Evolutionary conservation across 306 rosid genomes (phyloP).

Genomic region (Chamaecrista fasciculata): DNA sequence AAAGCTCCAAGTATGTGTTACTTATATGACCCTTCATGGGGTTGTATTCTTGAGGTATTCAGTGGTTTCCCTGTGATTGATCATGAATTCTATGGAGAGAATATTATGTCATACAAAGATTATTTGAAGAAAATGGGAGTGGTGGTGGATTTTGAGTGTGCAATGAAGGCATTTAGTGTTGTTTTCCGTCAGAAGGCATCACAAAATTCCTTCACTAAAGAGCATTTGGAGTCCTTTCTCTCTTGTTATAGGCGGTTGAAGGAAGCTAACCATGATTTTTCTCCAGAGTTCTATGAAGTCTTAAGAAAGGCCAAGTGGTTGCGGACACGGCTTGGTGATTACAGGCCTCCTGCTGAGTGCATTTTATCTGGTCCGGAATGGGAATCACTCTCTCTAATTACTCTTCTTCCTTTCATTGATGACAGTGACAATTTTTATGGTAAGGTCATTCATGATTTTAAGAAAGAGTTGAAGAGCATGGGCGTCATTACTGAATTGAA

Average conservation of each 20-base stretch:
- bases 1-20: constrained; percentile 50
- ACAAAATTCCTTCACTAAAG: constrained; percentile 29
- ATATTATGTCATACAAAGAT: constrained; percentile 23
- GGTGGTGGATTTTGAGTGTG: constrained; percentile 55
- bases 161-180: constrained; percentile 34
- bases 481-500: constrained; percentile 52
- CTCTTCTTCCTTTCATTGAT: constrained; percentile 69
- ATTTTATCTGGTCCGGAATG: constrained; percentile 62
- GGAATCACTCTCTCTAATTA: constrained; percentile 53
- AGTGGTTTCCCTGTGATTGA: constrained; percentile 51
- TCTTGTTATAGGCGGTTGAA: constrained; percentile 41
- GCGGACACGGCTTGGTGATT: constrained; percentile 46
- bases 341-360: constrained; percentile 50
- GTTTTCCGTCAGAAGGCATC: constrained; percentile 43
- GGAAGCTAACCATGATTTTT: constrained; percentile 26
- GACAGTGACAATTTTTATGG: constrained; percentile 49
- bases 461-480: constrained; percentile 52
- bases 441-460: constrained; percentile 39
- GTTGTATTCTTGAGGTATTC: constrained; percentile 58
- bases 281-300: constrained; percentile 26
- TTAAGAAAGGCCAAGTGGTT: constrained; percentile 47
- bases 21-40: constrained; percentile 58
- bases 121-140: constrained; percentile 51
- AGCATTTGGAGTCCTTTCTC: constrained; percentile 49
- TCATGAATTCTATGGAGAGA: constrained; percentile 40